Percentiles rank a stretch among this genome's conserved stretches.
Conservation (phyloP, 116 monocot genomes). For the Posidonia oceanica region DNA sequence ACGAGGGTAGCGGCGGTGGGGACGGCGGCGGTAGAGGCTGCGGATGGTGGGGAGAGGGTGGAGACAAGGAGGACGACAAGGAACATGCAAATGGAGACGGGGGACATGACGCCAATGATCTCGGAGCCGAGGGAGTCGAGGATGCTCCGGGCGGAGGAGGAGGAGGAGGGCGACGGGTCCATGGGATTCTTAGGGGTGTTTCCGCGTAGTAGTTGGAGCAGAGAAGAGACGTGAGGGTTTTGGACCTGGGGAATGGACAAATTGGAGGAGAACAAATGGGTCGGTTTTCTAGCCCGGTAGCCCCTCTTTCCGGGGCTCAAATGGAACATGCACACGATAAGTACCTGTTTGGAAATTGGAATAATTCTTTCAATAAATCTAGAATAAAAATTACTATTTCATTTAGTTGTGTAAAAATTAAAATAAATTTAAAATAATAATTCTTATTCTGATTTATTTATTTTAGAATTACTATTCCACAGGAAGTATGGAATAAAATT, state of each 20-base stretch:
- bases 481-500: too few species aligned
- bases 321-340: too few species aligned
- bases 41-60: slow-evolving; percentile 30
- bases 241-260: neutral
- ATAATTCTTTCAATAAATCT: too few species aligned
- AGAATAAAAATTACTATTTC: too few species aligned
- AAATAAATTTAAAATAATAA: too few species aligned
- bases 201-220: neutral
- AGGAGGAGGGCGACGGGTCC: neutral
- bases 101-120: slow-evolving; percentile 82
- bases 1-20: slow-evolving; percentile 74
- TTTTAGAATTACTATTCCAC: too few species aligned
- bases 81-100: slow-evolving; percentile 91
- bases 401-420: too few species aligned
- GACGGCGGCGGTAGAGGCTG: slow-evolving; percentile 11
- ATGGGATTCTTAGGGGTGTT: slow-evolving; percentile 21
- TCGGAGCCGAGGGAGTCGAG: slow-evolving; percentile 62
- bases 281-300: neutral
- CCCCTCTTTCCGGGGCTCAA: too few species aligned
- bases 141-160: slow-evolving; percentile 14
- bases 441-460: too few species aligned
- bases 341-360: too few species aligned
- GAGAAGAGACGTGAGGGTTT: neutral
- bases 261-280: neutral
- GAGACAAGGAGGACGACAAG: slow-evolving; percentile 87